Percentiles rank a stretch among this genome's conserved stretches.
These are phyloP conservation scores for Backusella tuberculispora DNA, from an alignment of 192 early-diverging fungal genomes.

Conservation along the genomic window DNA sequence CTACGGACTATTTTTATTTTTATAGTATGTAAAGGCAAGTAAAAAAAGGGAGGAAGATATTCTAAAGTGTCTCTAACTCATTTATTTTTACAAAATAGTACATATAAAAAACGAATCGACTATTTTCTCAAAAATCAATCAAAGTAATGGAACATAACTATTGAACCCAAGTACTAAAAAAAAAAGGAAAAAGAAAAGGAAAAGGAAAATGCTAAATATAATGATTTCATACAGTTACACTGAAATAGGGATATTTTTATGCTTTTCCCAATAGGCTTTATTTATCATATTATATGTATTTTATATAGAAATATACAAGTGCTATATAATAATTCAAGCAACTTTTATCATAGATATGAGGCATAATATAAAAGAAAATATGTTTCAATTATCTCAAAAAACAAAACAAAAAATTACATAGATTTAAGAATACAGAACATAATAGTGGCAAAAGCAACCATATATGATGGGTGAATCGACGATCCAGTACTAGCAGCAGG, in stretches of 20 bases:
- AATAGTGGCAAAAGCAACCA: background rate
- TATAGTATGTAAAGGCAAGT: too few relatives aligned
- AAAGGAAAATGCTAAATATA: background rate
- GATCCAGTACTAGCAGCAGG: background rate
- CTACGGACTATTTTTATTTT: too few relatives aligned
- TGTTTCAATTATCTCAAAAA: background rate
- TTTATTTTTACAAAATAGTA: too few relatives aligned
- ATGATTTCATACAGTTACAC: background rate
- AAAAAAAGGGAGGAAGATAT: too few relatives aligned
- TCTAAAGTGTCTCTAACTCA: too few relatives aligned
- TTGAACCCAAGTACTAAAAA: background rate
- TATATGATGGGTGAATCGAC: background rate
- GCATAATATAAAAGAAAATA: background rate
- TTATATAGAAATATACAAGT: background rate
- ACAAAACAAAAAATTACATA: background rate
- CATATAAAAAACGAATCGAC: too few relatives aligned
- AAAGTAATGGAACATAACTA: too few relatives aligned
- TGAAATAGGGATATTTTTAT: background rate
- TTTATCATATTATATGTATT: background rate
- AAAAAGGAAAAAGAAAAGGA: background rate
- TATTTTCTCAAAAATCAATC: too few relatives aligned
- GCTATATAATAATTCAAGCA: background rate
- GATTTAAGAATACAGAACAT: slow-evolving; percentile 7
- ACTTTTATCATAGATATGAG: background rate
- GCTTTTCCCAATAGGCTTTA: background rate